Conservation (phyloP, 140 eudicot species). For the Stevia rebaudiana region DNA sequence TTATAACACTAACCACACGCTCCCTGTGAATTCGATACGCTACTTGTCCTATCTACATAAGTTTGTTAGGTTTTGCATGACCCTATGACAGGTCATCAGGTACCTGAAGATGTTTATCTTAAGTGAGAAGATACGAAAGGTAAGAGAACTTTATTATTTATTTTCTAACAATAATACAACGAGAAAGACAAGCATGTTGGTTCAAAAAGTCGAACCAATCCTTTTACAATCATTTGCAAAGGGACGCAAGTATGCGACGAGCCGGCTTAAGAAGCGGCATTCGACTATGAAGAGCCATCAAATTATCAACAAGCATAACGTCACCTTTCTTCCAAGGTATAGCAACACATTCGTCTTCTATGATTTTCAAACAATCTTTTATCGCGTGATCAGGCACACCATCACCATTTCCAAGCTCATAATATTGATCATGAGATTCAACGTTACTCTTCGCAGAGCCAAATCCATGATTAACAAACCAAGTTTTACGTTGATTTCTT, state of each 20-base stretch:
- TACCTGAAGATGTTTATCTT: too few species aligned
- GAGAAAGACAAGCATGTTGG: too few species aligned
- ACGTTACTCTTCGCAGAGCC: neutral
- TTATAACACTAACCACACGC: too few species aligned
- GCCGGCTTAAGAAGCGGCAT: neutral
- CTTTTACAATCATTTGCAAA: neutral
- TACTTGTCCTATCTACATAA: too few species aligned
- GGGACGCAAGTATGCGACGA: neutral
- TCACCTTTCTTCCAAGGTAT: constrained; percentile 3
- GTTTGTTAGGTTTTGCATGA: too few species aligned
- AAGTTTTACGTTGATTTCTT: constrained; percentile 40
- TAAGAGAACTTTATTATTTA: too few species aligned
- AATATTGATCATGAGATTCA: neutral
- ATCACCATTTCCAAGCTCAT: neutral
- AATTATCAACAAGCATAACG: neutral
- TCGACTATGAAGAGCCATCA: neutral
- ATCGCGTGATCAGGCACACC: neutral
- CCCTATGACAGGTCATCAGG: too few species aligned
- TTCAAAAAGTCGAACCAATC: neutral
- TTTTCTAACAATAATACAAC: too few species aligned
- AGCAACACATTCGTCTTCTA: neutral
- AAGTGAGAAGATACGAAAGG: too few species aligned
- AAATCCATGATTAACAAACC: constrained; percentile 41
- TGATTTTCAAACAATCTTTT: neutral
- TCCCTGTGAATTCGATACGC: too few species aligned